These are phyloP conservation scores for Pseudotsuga menziesii DNA, from an alignment of 75 land plant genomes.

Conservation along the genomic window DNA sequence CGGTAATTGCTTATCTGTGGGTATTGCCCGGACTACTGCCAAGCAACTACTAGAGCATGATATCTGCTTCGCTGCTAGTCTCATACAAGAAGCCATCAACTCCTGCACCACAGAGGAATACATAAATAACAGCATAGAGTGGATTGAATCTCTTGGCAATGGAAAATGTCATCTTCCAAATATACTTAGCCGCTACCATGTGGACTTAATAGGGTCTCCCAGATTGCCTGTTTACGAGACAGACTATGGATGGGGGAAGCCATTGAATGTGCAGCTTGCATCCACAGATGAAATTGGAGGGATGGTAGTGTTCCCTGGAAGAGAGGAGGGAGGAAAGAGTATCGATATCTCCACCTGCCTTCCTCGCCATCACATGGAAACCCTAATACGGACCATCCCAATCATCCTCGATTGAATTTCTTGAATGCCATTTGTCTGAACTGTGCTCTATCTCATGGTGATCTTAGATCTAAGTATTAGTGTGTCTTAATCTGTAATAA, in stretches of 20 bases:
- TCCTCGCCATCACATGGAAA: constrained; percentile 17
- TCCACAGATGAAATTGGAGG: constrained; percentile 13
- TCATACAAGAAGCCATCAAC: constrained; percentile 13
- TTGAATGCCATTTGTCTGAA: too few relatives aligned
- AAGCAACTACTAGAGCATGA: constrained; percentile 11
- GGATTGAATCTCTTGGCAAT: constrained; percentile 4
- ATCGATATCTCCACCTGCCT: constrained; percentile 41
- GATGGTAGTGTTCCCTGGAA: constrained; percentile 24
- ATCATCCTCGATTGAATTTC: too few relatives aligned
- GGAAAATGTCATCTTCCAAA: not conserved
- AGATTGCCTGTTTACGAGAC: constrained; percentile 28
- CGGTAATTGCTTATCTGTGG: constrained; percentile 37
- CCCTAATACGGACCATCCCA: too few relatives aligned
- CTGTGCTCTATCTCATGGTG: too few relatives aligned
- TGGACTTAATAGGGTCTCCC: constrained; percentile 33
- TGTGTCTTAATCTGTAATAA: too few relatives aligned
- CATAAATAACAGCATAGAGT: constrained; percentile 10
- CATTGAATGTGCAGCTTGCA: constrained; percentile 26
- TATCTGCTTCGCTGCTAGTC: not conserved
- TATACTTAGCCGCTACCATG: not conserved
- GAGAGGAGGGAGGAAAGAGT: constrained; percentile 19
- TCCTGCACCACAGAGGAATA: constrained; percentile 11
- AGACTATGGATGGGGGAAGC: constrained; percentile 49
- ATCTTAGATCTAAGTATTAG: too few relatives aligned
- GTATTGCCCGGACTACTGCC: not conserved